These are phyloP conservation scores for Solanum pimpinellifolium DNA, from an alignment of 257 asterid species.

Conservation along the genomic window DNA sequence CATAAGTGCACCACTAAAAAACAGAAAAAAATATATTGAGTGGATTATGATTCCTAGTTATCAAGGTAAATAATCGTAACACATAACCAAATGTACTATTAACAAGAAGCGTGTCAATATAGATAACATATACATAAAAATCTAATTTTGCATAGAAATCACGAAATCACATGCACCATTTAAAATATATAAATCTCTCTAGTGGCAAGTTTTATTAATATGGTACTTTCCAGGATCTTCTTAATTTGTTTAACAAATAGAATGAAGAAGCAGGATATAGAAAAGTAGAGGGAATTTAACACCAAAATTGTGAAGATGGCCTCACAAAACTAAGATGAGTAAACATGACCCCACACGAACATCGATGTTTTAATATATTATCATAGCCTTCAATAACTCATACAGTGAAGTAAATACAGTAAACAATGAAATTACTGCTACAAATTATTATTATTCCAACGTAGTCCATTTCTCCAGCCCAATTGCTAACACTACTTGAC, in stretches of 20 bases:
- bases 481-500: not conserved
- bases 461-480: not conserved
- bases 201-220: no score
- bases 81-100: not conserved
- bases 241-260: no score
- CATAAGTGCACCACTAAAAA: not conserved
- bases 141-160: no score
- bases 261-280: not conserved
- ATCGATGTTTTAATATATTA: not conserved
- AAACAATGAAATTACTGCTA: not conserved
- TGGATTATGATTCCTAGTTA: not conserved
- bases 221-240: not conserved
- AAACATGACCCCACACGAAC: not conserved
- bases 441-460: not conserved
- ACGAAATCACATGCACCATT: no score
- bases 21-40: not conserved
- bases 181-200: no score
- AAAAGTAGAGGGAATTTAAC: not conserved
- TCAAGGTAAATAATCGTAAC: not conserved
- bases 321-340: not conserved
- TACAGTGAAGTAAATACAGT: not conserved
- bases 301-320: not conserved
- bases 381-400: not conserved
- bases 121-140: no score
- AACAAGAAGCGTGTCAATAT: no score